These are phyloP conservation scores for Hordeum vulgare DNA, from an alignment of 176 grass and related monocot genomes.

Conservation along the genomic window MorexV3_pseudomolecules_assembly NC_058518.1:229671113-229671612, in stretches of 20 bases:
- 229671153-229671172: background rate
- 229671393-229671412: conserved; percentile 2
- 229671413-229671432: conserved; percentile 40
- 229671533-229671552: conserved; percentile 73
- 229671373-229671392: background rate
- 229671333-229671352: background rate
- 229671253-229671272: background rate
- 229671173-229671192: no score
- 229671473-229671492: conserved; percentile 60
- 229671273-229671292: background rate
- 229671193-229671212: no score
- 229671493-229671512: conserved; percentile 84
- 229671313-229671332: conserved; percentile 2
- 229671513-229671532: conserved; percentile 89
- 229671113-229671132: no score
- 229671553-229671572: conserved; percentile 75
- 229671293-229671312: background rate
- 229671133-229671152: no score
- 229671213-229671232: no score
- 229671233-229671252: background rate
- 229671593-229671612: conserved; percentile 36
- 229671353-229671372: background rate
- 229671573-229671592: conserved; percentile 97
- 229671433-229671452: conserved; percentile 91
- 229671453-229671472: conserved; percentile 90